Base-by-base conservation (phyloP, 176 grass and related monocot species). In the Eragrostis curvula region DNA sequence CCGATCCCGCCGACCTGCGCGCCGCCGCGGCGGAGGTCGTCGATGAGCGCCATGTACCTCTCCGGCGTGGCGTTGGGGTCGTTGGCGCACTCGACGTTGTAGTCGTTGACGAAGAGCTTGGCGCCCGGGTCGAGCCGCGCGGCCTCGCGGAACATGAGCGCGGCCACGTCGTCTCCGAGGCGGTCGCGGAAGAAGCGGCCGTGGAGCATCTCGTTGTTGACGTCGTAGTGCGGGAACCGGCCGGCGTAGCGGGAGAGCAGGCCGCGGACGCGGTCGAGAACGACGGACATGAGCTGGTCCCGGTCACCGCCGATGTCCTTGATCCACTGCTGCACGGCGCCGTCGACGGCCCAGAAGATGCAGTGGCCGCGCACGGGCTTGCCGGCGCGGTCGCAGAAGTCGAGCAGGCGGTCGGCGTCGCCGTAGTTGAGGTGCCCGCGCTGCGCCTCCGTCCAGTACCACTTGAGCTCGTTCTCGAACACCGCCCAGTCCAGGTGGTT, bases 391-490 rank as follows among this genome's bases (percentile, higher is more conserved):
- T 36, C 32, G 4, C 32, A 36, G 32, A 36, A 36, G 32, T 36
- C 32, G 32, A 36, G 32, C 32, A 36, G 32, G 32, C 2, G 32
- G 32, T 36, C 32, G 32, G 32, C 32, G 32, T 36, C 32, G 32
- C 32, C 32, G 32, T 36, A 36, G 32, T 36, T 36, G 32, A 36
- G 32, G 3, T 36, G 32, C 32, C 32, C 32, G 32, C 32, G 32
- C 32, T 36, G 32, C 32, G 32, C 32, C 73, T 98, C 95, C 3
- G 92, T 98, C 12, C 92, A 85, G 17, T 98, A 98, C 95, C 95
- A 98, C 71, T 94, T 98, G 27, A 98, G 88, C 88, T 98, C 95
- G 23, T 98, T 94, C 85, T 98, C 95, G 64, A 98, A 98, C 40
- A 98, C 95, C 3, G 32, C 32, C 32, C 32, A 36, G 32, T 36